These are phyloP conservation scores for Curvularia hawaiiensis DNA, from an alignment of 2,329 filamentous ascomycete species.

Conservation along the genomic window DNA sequence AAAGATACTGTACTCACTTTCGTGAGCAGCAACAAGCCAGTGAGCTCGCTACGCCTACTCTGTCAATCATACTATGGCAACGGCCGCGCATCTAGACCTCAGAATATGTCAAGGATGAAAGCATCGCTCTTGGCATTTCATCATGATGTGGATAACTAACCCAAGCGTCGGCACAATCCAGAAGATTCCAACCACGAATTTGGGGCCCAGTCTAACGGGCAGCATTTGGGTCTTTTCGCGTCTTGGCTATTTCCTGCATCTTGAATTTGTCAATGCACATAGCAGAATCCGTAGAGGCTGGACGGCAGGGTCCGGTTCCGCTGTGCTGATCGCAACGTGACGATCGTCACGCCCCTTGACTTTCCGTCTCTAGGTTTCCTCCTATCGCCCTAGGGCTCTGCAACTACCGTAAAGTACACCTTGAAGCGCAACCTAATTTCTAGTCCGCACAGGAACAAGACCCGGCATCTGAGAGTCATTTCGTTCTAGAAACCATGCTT, in stretches of 20 bases:
- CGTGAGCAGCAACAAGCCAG: background rate
- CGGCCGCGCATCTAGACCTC: background rate
- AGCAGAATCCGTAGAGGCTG: background rate
- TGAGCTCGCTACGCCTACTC: background rate
- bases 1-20: background rate
- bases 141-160: background rate
- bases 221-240: background rate
- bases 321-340: background rate
- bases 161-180: background rate
- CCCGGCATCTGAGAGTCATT: background rate
- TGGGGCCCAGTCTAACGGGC: background rate
- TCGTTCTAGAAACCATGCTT: background rate
- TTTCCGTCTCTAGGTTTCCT: background rate
- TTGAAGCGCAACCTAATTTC: background rate
- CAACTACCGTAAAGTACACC: background rate
- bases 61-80: background rate
- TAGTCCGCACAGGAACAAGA: background rate
- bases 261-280: background rate
- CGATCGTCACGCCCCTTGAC: background rate
- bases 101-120: background rate
- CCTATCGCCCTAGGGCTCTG: background rate
- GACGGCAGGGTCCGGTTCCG: background rate
- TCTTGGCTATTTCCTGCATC: background rate
- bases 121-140: background rate
- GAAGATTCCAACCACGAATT: background rate